phyloP scores from a whole-genome alignment of 192 early-diverging fungal species.

The Cetraspora pellucida region DNA sequence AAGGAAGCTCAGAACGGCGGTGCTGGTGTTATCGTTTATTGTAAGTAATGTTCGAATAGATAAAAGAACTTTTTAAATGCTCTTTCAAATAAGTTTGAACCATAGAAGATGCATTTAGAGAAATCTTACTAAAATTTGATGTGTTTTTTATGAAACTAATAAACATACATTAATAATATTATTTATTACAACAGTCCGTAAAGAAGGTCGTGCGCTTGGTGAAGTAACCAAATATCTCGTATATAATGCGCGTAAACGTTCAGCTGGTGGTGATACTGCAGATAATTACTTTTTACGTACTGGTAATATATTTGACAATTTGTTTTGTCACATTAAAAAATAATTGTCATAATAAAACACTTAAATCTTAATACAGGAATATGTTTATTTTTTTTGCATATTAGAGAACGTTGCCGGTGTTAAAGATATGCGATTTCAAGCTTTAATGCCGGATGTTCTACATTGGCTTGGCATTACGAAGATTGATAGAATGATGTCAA shows the following conservation, averaged over 20 bases:
- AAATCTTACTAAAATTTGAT: not conserved
- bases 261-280: conserved; percentile 86
- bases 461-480: conserved; percentile 94
- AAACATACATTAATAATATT: not conserved
- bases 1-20: conserved; percentile 89
- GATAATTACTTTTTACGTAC: conserved; percentile 88
- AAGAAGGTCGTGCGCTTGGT: conserved; percentile 92
- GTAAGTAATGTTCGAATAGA: conserved; percentile 43
- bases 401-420: conserved; percentile 82
- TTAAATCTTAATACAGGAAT: not conserved
- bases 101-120: conserved; percentile 3
- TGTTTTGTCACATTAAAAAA: not conserved
- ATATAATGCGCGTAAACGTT: conserved; percentile 90
- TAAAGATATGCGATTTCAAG: conserved; percentile 97
- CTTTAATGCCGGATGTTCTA: conserved; percentile 93
- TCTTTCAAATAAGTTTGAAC: too few relatives aligned
- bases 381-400: not conserved
- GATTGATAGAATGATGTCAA: conserved; percentile 88
- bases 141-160: not conserved
- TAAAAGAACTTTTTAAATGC: too few relatives aligned
- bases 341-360: not conserved
- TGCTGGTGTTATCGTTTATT: conserved; percentile 93
- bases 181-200: conserved; percentile 64
- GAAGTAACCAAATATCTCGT: conserved; percentile 97
- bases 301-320: conserved; percentile 16